Base-by-base conservation (phyloP, 805 yeast genomes). In the Schwanniomyces occidentalis region DNA sequence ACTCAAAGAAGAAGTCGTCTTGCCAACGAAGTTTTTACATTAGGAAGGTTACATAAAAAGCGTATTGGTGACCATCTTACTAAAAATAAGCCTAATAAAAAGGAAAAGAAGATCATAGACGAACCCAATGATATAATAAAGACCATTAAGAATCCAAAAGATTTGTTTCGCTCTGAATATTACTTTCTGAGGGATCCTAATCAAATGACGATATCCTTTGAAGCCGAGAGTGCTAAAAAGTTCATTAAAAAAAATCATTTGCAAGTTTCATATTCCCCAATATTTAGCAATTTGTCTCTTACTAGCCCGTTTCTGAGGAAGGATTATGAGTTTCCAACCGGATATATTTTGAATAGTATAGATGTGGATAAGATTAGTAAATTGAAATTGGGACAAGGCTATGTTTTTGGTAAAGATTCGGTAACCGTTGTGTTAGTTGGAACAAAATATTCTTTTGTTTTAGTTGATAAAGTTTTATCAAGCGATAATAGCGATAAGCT, bases 211-310 rank as follows among this genome's bases (percentile, higher is more conserved):
- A 54, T 60, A 2, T 57, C 42, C 0, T 45, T 59, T 31, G 73
- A 67, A 40, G 65, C 56, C 0, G 72, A 65, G 30, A 63, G 65
- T 31, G 41, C 46, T 3, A 40, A 35, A 8, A 45, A 37, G 15
- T 53, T 27, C 9, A n/a, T 27, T 8, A 27, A 27, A 9, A 5
- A 9, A 7, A 24, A 24, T 12, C 16, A 24, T 4, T 5, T 24
- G 9, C 27, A 24, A 13, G 14, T 14, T 24, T 13, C 22, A 20
- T 20, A 20, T 20, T 20, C 22, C 9, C 22, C 7, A 7, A 20
- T 20, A 8, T 9, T 20, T 20, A 20, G 22, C 22, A 20, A 8
- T 9, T 6, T 24, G 15, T 4, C 6, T 14, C 16, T 9, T 5
- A 17, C 7, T 7, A n/a, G 13, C 16, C 27, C 27, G 6, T 17